Conservation (phyloP, 140 eudicot genomes). For the Senecio squalidus region DNA sequence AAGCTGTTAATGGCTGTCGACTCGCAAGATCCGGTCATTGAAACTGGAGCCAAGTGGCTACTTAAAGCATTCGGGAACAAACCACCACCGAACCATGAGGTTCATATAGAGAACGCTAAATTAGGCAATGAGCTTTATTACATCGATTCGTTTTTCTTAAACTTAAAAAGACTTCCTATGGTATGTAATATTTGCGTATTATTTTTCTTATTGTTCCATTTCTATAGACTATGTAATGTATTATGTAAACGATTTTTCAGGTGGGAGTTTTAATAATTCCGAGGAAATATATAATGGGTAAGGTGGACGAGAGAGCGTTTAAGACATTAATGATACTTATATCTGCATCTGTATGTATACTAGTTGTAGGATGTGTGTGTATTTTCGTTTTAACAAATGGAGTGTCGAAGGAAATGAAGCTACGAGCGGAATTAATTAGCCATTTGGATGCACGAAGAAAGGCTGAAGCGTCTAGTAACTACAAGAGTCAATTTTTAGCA, state of each 20-base stretch:
- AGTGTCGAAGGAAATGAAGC: conserved; percentile 96
- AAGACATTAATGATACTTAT: conserved; percentile 71
- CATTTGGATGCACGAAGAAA: conserved; percentile 96
- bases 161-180: conserved; percentile 94
- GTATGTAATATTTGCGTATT: conserved; percentile 29
- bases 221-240: background rate
- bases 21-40: conserved; percentile 68
- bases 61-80: conserved; percentile 48
- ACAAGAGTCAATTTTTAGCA: conserved; percentile 93
- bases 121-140: conserved; percentile 65
- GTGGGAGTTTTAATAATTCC: conserved; percentile 93
- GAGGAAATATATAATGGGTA: conserved; percentile 93
- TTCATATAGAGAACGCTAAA: conserved; percentile 81
- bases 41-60: conserved; percentile 77
- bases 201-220: background rate
- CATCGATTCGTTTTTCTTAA: conserved; percentile 83
- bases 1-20: conserved; percentile 88
- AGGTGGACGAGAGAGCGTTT: conserved; percentile 82
- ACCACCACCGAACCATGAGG: conserved; percentile 66
- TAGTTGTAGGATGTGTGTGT: conserved; percentile 79
- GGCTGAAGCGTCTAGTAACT: conserved; percentile 97
- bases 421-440: conserved; percentile 84
- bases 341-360: conserved; percentile 85
- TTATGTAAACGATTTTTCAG: conserved; percentile 33
- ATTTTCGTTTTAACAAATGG: conserved; percentile 89